phyloP scores from a whole-genome alignment of 2,329 filamentous ascomycete genomes.

The Moelleriella libera region DNA sequence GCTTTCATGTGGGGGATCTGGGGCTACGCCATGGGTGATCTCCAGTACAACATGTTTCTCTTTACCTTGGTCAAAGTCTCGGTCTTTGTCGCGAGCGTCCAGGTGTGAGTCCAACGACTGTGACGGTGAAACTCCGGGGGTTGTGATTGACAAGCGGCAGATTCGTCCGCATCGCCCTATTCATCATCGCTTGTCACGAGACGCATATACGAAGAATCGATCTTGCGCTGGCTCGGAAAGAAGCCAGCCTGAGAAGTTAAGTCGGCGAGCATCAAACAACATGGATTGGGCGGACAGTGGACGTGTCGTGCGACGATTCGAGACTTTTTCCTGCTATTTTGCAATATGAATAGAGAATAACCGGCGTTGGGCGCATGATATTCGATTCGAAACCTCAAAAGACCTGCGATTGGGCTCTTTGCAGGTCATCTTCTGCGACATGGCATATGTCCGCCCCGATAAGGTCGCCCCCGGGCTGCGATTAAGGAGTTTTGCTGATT shows the following conservation, averaged over 20 bases:
- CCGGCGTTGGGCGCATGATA: no score
- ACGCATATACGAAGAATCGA: not conserved
- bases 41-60: not conserved
- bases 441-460: no score
- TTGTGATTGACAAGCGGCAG: not conserved
- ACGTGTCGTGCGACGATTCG: no score
- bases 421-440: no score
- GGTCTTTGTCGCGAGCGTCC: conserved; percentile 1
- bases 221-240: not conserved
- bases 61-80: not conserved
- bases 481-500: no score
- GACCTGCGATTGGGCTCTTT: no score
- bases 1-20: conserved; percentile 1
- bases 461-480: no score
- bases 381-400: no score
- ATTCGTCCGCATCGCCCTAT: not conserved
- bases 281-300: no score
- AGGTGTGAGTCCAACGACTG: not conserved
- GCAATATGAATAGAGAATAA: no score
- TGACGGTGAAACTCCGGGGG: not conserved
- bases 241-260: not conserved
- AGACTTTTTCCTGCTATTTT: no score
- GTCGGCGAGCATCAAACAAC: no score
- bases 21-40: not conserved
- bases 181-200: conserved; percentile 1